Evolutionary conservation across 2,329 filamentous ascomycete species (phyloP).

Genomic region (Fusarium sacchari): DNA sequence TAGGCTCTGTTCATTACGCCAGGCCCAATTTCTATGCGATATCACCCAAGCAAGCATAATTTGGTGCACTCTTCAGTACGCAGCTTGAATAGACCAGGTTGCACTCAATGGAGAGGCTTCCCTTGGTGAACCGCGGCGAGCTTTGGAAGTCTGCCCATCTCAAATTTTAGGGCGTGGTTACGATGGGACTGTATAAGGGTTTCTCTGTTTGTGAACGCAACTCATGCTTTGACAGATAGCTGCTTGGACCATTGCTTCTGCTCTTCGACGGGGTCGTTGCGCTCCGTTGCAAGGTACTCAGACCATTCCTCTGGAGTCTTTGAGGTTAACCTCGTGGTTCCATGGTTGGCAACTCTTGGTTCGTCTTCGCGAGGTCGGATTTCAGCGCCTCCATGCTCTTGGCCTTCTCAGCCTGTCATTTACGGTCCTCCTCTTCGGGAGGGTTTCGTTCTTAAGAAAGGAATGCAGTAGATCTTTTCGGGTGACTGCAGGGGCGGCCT

Average conservation of each 20-base stretch:
- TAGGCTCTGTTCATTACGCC: not conserved
- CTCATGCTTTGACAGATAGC: not conserved
- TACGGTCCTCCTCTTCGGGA: not conserved
- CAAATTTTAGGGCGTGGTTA: not conserved
- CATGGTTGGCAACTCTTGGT: not conserved
- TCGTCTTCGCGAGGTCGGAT: not conserved
- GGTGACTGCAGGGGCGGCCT: not conserved
- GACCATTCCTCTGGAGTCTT: not conserved
- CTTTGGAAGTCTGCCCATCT: not conserved
- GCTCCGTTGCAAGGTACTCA: not conserved
- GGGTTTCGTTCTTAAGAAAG: not conserved
- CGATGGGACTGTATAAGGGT: rapidly evolving
- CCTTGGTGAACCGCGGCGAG: rapidly evolving
- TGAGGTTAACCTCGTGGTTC: rapidly evolving
- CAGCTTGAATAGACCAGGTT: not conserved
- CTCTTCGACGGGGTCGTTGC: not conserved
- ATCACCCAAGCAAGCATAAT: too few relatives aligned
- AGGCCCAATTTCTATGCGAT: not conserved
- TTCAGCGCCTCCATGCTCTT: not conserved
- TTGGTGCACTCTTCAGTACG: not conserved
- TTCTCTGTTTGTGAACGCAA: not conserved
- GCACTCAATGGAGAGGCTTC: not conserved
- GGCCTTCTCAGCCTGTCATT: not conserved
- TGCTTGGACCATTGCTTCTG: not conserved
- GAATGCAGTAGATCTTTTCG: not conserved